These are phyloP conservation scores for Podila clonocystis DNA, from an alignment of 192 early-diverging fungal genomes.

Conservation along the genomic window DNA sequence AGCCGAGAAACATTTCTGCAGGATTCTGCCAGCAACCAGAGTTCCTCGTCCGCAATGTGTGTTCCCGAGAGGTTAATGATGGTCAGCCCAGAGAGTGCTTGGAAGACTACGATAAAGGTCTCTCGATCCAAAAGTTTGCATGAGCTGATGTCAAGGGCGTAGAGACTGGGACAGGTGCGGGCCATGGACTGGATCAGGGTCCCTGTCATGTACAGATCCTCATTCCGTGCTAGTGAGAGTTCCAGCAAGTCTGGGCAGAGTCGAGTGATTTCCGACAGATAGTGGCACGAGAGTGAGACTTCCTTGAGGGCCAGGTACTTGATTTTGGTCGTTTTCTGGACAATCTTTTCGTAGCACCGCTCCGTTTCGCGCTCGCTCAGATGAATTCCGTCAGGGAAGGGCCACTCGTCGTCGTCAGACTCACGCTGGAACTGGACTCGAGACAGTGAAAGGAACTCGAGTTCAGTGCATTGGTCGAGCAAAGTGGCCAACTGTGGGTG, in stretches of 20 bases:
- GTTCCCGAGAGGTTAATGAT: conserved; percentile 38
- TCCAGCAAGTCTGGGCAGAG: conserved; percentile 32
- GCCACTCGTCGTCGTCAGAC: neutral
- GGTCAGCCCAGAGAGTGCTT: conserved; percentile 18
- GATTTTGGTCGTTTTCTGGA: conserved; percentile 5
- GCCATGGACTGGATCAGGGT: conserved; percentile 10
- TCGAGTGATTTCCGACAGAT: conserved; percentile 11
- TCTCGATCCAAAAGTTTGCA: conserved; percentile 32
- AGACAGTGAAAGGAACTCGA: conserved; percentile 38
- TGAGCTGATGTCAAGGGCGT: conserved; percentile 42
- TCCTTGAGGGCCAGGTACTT: conserved; percentile 37
- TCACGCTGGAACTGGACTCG: conserved; percentile 3
- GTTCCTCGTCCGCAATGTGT: conserved; percentile 14
- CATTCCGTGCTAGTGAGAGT: conserved; percentile 39
- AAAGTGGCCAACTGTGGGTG: conserved; percentile 6
- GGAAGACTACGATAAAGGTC: conserved; percentile 13
- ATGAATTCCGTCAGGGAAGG: neutral
- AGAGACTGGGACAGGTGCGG: conserved; percentile 18
- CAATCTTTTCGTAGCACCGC: neutral
- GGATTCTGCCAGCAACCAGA: conserved; percentile 22
- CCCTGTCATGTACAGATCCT: conserved; percentile 3
- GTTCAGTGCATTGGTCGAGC: conserved; percentile 7
- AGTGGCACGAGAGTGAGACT: neutral
- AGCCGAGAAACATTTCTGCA: conserved; percentile 17
- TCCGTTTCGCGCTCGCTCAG: neutral